Evolutionary conservation across 495 filamentous ascomycete species (phyloP).

Genomic region (Aspergillus taichungensis): DNA sequence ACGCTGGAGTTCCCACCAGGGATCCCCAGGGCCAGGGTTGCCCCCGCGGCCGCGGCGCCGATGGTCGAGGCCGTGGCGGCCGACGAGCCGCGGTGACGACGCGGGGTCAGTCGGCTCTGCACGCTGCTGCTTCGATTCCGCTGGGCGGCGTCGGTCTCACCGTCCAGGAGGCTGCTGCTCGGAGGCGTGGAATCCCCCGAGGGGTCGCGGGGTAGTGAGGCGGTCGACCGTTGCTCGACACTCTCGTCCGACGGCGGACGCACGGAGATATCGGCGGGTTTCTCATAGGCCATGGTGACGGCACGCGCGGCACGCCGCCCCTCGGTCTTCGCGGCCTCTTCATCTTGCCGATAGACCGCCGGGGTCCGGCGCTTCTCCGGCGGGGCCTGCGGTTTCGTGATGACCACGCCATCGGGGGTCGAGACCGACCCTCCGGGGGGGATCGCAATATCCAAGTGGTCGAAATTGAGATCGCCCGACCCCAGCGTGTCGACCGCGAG

Average conservation of each 20-base stretch:
- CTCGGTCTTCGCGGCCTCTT: constrained; percentile 47
- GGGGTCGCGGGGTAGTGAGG: constrained; percentile 27
- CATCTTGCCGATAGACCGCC: constrained; percentile 37
- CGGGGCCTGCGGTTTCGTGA: constrained; percentile 29
- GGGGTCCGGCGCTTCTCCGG: constrained; percentile 30
- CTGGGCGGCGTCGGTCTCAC: constrained; percentile 43
- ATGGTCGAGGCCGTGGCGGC: constrained; percentile 69
- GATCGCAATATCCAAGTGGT: constrained; percentile 52
- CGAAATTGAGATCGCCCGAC: constrained; percentile 77
- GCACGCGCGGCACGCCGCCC: constrained; percentile 50
- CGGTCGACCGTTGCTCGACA: constrained; percentile 24
- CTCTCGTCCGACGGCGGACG: constrained; percentile 22
- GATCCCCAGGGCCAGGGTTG: constrained; percentile 50
- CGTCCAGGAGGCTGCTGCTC: constrained; percentile 59
- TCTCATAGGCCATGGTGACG: constrained; percentile 54
- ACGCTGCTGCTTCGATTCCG: constrained; percentile 72
- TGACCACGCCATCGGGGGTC: constrained; percentile 31
- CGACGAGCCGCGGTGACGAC: constrained; percentile 77
- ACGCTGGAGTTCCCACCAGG: constrained; percentile 48
- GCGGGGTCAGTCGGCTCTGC: constrained; percentile 62
- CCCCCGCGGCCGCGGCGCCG: constrained; percentile 58
- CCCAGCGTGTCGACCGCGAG: constrained; percentile 85
- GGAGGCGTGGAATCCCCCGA: constrained; percentile 55
- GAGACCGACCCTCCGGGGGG: constrained; percentile 30
- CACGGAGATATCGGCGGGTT: constrained; percentile 22